Evolutionary conservation across 2,329 filamentous ascomycete genomes (phyloP).

Genomic region (Teratosphaeria viscida): DNA sequence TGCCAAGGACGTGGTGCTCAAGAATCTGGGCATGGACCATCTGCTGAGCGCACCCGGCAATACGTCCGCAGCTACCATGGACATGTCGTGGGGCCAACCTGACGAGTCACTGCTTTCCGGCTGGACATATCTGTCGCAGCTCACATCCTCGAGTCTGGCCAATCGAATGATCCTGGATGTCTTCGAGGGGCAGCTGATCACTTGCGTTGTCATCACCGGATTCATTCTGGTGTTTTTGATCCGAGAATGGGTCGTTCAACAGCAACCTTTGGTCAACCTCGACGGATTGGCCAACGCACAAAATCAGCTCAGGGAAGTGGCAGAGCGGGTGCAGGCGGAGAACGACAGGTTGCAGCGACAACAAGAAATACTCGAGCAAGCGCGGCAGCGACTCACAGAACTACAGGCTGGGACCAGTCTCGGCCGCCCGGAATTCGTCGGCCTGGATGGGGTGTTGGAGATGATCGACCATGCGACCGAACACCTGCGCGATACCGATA

Average conservation of each 20-base stretch:
- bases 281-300: constrained; percentile 16
- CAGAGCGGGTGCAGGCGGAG: constrained; percentile 20
- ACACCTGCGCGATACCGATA: neutral
- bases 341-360: constrained; percentile 17
- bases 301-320: constrained; percentile 13
- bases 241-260: constrained; percentile 94
- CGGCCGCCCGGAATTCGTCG: constrained; percentile 9
- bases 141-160: constrained; percentile 58
- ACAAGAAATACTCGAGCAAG: constrained; percentile 19
- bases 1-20: constrained; percentile 1
- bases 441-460: constrained; percentile 15
- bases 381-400: constrained; percentile 14
- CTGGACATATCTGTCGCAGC: constrained; percentile 42
- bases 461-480: constrained; percentile 18
- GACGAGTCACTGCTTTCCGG: constrained; percentile 21
- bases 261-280: constrained; percentile 77
- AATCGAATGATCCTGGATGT: constrained; percentile 75
- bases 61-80: neutral
- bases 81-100: constrained; percentile 6
- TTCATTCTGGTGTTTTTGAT: constrained; percentile 98
- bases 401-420: constrained; percentile 13
- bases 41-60: neutral
- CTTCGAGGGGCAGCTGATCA: constrained; percentile 89
- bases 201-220: constrained; percentile 76
- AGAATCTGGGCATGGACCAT: neutral